Conservation (phyloP, 305 asterid species). For the Solanum hybrid region DNA sequence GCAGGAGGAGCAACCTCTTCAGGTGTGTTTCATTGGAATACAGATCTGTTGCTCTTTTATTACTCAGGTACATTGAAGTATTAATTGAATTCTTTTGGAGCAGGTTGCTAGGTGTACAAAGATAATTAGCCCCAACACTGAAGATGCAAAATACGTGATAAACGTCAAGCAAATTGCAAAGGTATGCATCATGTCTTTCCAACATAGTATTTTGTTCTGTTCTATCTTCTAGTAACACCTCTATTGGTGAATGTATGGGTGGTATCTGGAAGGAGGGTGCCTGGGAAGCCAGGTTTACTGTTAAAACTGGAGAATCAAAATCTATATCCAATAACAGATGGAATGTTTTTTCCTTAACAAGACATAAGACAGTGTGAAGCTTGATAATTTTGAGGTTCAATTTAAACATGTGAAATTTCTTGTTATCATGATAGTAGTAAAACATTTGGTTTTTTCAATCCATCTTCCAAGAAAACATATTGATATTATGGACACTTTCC, state of each 20-base stretch:
- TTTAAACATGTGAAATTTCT: not conserved
- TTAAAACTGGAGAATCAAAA: not conserved
- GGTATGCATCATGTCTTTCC: constrained; percentile 20
- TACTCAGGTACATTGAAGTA: not conserved
- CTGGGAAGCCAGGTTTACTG: not conserved
- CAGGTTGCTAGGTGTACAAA: constrained; percentile 97
- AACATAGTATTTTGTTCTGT: not conserved
- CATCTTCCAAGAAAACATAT: not conserved
- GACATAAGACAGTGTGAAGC: not conserved
- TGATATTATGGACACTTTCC: not conserved
- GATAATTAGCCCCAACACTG: constrained; percentile 88
- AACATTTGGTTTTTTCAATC: not conserved
- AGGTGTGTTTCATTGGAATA: not conserved
- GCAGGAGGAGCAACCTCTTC: constrained; percentile 71
- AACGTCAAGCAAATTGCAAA: constrained; percentile 84
- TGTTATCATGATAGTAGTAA: not conserved
- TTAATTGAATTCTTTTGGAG: constrained; percentile 1
- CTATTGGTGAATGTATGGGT: not conserved
- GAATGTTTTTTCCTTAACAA: not conserved
- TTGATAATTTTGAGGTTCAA: not conserved
- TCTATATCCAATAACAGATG: not conserved
- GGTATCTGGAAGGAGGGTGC: not conserved
- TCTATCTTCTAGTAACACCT: not conserved
- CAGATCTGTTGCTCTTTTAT: not conserved
- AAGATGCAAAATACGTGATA: constrained; percentile 86